These are phyloP conservation scores for Mucor ambiguus DNA, from an alignment of 371 early-diverging fungal genomes.

Conservation along the genomic window DNA sequence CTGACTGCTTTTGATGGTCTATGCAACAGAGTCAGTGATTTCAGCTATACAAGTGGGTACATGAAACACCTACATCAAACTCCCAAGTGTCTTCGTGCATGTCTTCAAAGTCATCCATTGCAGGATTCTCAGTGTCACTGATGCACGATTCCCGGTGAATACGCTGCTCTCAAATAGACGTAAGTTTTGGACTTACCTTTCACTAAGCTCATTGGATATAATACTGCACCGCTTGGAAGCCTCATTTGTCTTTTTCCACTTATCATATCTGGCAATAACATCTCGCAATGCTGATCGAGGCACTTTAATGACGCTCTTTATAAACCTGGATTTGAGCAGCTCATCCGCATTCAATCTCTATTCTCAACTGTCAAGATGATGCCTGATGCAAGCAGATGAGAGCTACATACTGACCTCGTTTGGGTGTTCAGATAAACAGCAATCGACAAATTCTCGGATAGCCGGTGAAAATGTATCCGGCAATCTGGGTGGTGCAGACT, in stretches of 20 bases:
- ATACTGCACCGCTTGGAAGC: conserved; percentile 44
- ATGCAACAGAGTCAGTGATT: neutral
- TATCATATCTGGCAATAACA: conserved; percentile 54
- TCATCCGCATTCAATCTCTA: conserved; percentile 67
- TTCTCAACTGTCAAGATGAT: neutral
- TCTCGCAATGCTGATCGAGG: conserved; percentile 48
- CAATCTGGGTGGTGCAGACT: conserved; percentile 69
- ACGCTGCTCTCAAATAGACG: neutral
- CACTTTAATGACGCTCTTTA: conserved; percentile 53
- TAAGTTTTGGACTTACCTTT: conserved; percentile 29
- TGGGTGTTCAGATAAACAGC: conserved; percentile 88
- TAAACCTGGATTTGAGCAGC: conserved; percentile 58
- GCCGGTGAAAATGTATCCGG: conserved; percentile 74
- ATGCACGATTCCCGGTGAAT: neutral
- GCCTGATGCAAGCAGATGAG: neutral
- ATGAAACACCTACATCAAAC: conserved; percentile 38
- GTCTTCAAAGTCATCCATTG: conserved; percentile 33
- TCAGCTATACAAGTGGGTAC: neutral
- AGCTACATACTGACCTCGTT: conserved; percentile 58
- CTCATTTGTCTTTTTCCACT: conserved; percentile 50
- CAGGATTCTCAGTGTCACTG: conserved; percentile 28
- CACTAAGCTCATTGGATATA: conserved; percentile 44
- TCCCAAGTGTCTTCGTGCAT: conserved; percentile 48
- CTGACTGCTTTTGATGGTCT: conserved; percentile 9
- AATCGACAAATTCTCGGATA: conserved; percentile 88